Evolutionary conservation across 371 early-diverging fungal genomes (phyloP).

Genomic region (Mucor lusitanicus): DNA sequence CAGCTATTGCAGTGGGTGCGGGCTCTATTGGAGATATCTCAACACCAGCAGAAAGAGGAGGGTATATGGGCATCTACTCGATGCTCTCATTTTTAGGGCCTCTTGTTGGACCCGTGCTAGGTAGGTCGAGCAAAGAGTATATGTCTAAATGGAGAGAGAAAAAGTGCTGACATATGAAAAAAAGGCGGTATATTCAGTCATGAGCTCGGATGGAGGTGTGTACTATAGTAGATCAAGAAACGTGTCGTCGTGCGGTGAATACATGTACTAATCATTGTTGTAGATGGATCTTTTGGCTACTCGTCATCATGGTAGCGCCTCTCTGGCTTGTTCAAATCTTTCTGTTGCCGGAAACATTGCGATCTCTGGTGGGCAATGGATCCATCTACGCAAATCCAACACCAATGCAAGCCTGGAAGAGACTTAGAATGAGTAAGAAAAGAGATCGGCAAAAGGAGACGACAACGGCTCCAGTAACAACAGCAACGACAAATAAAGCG

Average conservation of each 20-base stretch:
- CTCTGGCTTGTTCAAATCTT: constrained; percentile 49
- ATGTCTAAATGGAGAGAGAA: not conserved
- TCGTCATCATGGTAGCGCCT: constrained; percentile 49
- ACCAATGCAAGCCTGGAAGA: constrained; percentile 19
- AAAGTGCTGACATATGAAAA: not conserved
- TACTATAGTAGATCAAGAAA: not conserved
- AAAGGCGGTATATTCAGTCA: constrained; percentile 33
- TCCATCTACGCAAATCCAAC: constrained; percentile 31
- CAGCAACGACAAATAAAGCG: no score
- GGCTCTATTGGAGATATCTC: constrained; percentile 70
- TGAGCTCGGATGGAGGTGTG: constrained; percentile 35
- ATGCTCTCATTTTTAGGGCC: constrained; percentile 38
- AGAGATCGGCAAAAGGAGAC: not conserved
- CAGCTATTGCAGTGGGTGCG: constrained; percentile 69
- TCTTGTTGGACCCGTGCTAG: constrained; percentile 50
- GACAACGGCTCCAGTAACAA: no score
- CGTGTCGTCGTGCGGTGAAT: not conserved
- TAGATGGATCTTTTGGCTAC: constrained; percentile 62
- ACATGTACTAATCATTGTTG: no score
- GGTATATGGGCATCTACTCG: constrained; percentile 60
- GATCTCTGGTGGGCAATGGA: constrained; percentile 38
- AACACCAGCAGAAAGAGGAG: constrained; percentile 62
- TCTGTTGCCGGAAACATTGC: constrained; percentile 66
- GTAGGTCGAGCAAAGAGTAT: not conserved
- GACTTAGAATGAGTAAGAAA: not conserved